These are phyloP conservation scores for Schwanniomyces sp. DNA, from an alignment of 805 yeast genomes.

Conservation along the genomic window DNA sequence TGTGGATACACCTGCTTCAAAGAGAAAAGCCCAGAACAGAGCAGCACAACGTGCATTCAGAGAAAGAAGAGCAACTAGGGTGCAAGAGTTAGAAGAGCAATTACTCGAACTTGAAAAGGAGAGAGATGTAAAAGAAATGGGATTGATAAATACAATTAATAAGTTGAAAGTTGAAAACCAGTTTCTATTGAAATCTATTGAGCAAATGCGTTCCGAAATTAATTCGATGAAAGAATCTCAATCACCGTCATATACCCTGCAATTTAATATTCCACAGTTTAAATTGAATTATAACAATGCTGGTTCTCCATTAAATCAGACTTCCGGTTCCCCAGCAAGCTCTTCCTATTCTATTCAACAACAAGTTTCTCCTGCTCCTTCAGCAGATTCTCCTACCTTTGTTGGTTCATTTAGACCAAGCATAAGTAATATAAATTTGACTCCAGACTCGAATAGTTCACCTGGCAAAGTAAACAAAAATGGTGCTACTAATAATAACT, in stretches of 20 bases:
- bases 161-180: conserved; percentile 47
- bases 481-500: conserved; percentile 18
- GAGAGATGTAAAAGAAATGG: conserved; percentile 58
- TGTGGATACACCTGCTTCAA: conserved; percentile 78
- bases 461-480: conserved; percentile 8
- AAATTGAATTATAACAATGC: conserved; percentile 10
- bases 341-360: conserved; percentile 42
- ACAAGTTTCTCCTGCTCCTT: conserved; percentile 55
- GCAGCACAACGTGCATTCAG: conserved; percentile 94
- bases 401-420: conserved; percentile 1
- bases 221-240: conserved; percentile 14
- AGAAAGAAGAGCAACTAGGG: conserved; percentile 80
- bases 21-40: conserved; percentile 86
- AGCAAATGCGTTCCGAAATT: conserved; percentile 39
- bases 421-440: conserved; percentile 5
- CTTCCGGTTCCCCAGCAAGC: conserved; percentile 27
- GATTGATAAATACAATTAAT: conserved; percentile 51
- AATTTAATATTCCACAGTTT: conserved; percentile 3
- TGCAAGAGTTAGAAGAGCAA: conserved; percentile 73
- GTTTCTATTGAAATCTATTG: conserved; percentile 39
- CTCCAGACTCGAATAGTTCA: conserved; percentile 13
- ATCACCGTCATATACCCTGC: not conserved
- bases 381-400: conserved; percentile 47
- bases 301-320: conserved; percentile 12
- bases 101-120: conserved; percentile 67